Evolutionary conservation across 257 asterid species (phyloP).

Genomic region (Marsdenia floribunda): DNA sequence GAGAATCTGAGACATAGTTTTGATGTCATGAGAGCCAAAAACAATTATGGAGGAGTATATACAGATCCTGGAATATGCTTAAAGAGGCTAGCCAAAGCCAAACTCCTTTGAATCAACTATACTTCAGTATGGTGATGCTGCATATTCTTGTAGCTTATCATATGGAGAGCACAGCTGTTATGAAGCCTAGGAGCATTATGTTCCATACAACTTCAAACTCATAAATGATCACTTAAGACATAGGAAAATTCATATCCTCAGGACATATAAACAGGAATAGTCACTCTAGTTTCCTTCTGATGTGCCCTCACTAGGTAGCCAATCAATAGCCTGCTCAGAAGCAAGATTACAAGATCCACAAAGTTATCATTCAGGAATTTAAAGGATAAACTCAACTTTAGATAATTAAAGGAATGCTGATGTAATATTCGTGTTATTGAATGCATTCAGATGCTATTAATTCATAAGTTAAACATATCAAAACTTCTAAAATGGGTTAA

Average conservation of each 20-base stretch:
- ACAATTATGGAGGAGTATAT: neutral
- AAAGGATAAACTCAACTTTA: neutral
- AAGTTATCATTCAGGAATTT: neutral
- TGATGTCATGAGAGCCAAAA: neutral
- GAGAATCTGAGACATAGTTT: neutral
- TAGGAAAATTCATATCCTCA: neutral
- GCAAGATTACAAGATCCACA: neutral
- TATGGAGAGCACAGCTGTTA: neutral
- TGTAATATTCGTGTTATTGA: neutral
- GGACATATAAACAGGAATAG: neutral
- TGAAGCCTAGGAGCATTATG: neutral
- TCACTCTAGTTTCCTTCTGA: neutral
- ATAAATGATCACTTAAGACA: neutral
- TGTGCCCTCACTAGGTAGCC: neutral
- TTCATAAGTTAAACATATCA: neutral
- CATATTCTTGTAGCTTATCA: neutral
- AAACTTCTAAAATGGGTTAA: neutral
- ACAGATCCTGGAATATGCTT: neutral
- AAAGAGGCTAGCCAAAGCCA: neutral
- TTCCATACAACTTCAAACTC: neutral
- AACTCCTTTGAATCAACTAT: neutral
- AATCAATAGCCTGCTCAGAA: conserved; percentile 3
- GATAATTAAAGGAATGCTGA: neutral
- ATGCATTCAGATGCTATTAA: neutral
- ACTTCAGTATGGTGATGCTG: neutral